These are phyloP conservation scores for Cordyceps javanica DNA, from an alignment of 2,329 filamentous ascomycete genomes.

Conservation along the genomic window DNA sequence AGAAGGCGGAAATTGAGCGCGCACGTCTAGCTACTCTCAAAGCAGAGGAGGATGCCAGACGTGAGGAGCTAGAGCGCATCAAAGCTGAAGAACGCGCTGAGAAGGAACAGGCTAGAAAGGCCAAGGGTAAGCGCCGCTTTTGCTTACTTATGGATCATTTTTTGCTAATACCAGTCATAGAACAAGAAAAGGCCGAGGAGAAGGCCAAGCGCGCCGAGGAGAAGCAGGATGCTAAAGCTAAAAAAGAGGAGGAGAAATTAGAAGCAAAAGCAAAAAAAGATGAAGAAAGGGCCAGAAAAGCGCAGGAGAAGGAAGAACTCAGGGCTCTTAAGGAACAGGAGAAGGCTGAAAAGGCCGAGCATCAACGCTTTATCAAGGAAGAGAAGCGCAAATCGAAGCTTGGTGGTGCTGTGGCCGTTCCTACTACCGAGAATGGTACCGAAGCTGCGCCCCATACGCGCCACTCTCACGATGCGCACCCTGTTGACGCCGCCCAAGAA, in stretches of 20 bases:
- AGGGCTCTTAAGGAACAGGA: constrained; percentile 44
- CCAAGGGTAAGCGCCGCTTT: constrained; percentile 48
- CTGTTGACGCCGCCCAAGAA: constrained; percentile 4
- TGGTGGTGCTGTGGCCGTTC: constrained; percentile 16
- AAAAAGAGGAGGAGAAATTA: constrained; percentile 15
- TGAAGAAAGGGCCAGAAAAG: constrained; percentile 25
- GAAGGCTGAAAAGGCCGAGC: constrained; percentile 45
- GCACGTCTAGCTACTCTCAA: constrained; percentile 61
- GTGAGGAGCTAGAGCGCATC: constrained; percentile 43
- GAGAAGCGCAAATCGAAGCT: constrained; percentile 44
- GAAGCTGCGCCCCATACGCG: background rate
- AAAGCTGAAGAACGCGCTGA: constrained; percentile 47
- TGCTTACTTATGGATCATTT: background rate
- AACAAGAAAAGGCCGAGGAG: constrained; percentile 35
- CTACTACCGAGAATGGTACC: constrained; percentile 13
- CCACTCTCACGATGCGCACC: constrained; percentile 14
- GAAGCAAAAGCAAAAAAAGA: constrained; percentile 36
- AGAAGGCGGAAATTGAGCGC: constrained; percentile 66
- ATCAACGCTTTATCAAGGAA: constrained; percentile 44
- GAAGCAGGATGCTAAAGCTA: constrained; percentile 24
- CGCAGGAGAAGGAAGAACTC: constrained; percentile 24
- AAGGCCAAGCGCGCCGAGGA: constrained; percentile 26
- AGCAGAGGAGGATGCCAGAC: constrained; percentile 51
- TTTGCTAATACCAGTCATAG: constrained; percentile 21
- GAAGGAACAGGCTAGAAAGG: constrained; percentile 45